These are phyloP conservation scores for Neophaeococcomyces aloes DNA, from an alignment of 2,329 filamentous ascomycete genomes.

Conservation along the genomic window DNA sequence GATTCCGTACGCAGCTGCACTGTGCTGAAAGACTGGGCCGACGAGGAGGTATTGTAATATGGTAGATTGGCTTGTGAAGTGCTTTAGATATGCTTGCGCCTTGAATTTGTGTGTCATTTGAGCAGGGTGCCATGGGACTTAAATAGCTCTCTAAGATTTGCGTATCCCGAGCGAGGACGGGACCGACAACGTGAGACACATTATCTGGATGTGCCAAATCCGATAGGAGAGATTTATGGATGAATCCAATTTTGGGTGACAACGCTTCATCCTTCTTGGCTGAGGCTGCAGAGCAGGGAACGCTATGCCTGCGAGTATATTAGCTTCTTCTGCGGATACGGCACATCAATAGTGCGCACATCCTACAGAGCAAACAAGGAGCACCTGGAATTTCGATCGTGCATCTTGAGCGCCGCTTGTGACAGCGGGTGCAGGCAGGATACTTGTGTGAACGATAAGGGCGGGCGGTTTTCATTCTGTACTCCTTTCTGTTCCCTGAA, in stretches of 20 bases:
- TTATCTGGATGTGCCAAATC: constrained; percentile 14
- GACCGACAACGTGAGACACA: constrained; percentile 46
- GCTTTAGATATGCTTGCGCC: constrained; percentile 25
- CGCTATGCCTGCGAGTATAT: constrained; percentile 40
- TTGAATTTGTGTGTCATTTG: constrained; percentile 18
- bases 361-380: constrained; percentile 44
- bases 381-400: constrained; percentile 45
- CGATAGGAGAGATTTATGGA: constrained; percentile 15
- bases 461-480: constrained; percentile 26
- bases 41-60: constrained; percentile 25
- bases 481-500: not conserved
- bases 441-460: constrained; percentile 53
- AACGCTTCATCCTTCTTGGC: constrained; percentile 22
- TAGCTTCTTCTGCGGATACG: too few relatives aligned
- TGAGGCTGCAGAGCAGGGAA: constrained; percentile 47
- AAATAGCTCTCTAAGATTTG: constrained; percentile 52
- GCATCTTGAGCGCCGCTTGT: constrained; percentile 52
- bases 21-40: constrained; percentile 32
- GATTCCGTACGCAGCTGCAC: constrained; percentile 39
- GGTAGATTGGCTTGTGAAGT: constrained; percentile 32
- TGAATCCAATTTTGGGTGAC: constrained; percentile 18
- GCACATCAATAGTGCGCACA: too few relatives aligned
- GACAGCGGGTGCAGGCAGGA: constrained; percentile 50
- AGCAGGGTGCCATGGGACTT: constrained; percentile 30
- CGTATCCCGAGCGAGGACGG: constrained; percentile 49